Percentiles rank a stretch among this genome's conserved stretches.
phyloP scores from a whole-genome alignment of 1,284 basidiomycete genomes.

The Rhodotorula sp. region DNA sequence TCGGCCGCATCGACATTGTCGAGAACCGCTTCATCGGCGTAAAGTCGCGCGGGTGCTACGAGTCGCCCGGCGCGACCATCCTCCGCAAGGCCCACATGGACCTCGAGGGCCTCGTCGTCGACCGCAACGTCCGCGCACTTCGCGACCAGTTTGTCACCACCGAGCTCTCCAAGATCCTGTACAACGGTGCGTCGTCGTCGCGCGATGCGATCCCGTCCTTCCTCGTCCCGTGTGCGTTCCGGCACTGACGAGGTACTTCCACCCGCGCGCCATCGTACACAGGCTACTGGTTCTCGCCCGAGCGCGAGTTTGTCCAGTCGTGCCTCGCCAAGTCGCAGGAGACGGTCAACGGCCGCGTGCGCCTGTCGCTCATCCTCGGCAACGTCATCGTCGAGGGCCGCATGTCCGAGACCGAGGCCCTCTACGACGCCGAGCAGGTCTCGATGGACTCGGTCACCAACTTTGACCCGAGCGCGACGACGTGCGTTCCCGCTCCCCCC shows the following conservation, averaged over 20 bases:
- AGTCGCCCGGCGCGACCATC: conserved; percentile 94
- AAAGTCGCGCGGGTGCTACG: conserved; percentile 98
- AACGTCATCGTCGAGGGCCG: conserved; percentile 94
- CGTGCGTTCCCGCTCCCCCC: conserved; percentile 12
- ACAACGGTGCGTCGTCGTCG: conserved; percentile 66
- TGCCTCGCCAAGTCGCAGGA: conserved; percentile 89
- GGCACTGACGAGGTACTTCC: too few species aligned
- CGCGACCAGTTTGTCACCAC: conserved; percentile 94
- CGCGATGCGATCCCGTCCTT: conserved; percentile 54
- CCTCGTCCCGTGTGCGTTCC: background rate
- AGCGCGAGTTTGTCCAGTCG: conserved; percentile 90
- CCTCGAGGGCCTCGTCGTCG: conserved; percentile 93
- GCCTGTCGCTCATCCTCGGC: conserved; percentile 92
- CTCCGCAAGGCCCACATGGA: conserved; percentile 94
- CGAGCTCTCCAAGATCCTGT: conserved; percentile 85
- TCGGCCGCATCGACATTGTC: conserved; percentile 97
- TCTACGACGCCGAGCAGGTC: conserved; percentile 96
- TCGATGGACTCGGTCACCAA: conserved; percentile 99
- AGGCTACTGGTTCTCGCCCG: conserved; percentile 73
- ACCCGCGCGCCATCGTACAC: accelerated
- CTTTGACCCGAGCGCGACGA: conserved; percentile 89
- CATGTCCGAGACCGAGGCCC: conserved; percentile 70
- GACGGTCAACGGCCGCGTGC: conserved; percentile 92
- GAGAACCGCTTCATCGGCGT: conserved; percentile 99
- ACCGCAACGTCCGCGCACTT: conserved; percentile 92